A percentile compares a stretch with the other conserved stretches of the same genome.
Evolutionary conservation across 306 rosid genomes (phyloP).

Genomic region (Datisca glomerata): DNA sequence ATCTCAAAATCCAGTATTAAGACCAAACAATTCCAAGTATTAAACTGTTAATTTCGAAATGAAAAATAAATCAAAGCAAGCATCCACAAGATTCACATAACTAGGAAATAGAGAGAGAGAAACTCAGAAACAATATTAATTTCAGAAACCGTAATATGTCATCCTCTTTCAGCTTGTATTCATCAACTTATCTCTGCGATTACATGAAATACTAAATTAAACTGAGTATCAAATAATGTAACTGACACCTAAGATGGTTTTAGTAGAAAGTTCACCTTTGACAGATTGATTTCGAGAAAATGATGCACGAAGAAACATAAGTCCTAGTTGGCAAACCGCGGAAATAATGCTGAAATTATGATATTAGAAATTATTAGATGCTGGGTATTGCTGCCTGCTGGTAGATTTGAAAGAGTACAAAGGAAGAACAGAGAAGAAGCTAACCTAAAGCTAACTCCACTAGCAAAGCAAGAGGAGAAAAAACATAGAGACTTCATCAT

Average conservation of each 20-base stretch:
- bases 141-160: conserved; percentile 56
- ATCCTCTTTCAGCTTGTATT: conserved; percentile 49
- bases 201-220: conserved; percentile 11
- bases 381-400: not conserved
- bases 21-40: too few species aligned
- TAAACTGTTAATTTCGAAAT: too few species aligned
- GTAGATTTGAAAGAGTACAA: not conserved
- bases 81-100: too few species aligned
- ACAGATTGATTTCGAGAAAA: conserved; percentile 49
- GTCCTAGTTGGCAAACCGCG: conserved; percentile 50
- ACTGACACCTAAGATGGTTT: not conserved
- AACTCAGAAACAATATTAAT: too few species aligned
- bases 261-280: conserved; percentile 36
- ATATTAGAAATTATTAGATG: conserved; percentile 2
- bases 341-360: conserved; percentile 51
- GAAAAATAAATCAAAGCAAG: too few species aligned
- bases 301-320: conserved; percentile 50
- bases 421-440: conserved; percentile 4
- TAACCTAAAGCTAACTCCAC: conserved; percentile 53
- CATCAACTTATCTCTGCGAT: conserved; percentile 24
- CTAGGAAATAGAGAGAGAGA: too few species aligned
- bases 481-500: conserved; percentile 53
- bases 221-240: too few species aligned
- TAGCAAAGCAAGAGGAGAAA: conserved; percentile 58
- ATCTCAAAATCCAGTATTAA: too few species aligned